Conservation (phyloP, 2,329 filamentous ascomycete species). For the Dactylellina sp. region DNA sequence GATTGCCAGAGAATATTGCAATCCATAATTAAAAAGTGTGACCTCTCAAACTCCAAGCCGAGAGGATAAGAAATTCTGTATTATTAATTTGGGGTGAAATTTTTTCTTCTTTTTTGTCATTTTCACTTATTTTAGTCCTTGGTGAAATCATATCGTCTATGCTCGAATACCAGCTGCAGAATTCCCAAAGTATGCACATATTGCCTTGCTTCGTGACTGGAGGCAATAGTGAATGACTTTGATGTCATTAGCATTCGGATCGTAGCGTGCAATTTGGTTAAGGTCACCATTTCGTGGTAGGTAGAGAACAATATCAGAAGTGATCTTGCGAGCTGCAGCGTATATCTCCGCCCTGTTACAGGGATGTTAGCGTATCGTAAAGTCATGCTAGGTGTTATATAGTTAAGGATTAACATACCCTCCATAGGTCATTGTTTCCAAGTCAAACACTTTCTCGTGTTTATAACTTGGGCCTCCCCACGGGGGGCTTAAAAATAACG, state of each 20-base stretch:
- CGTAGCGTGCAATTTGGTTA: constrained; percentile 76
- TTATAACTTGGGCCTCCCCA: constrained; percentile 79
- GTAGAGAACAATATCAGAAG: constrained; percentile 76
- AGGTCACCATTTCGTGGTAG: constrained; percentile 87
- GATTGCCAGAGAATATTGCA: neutral
- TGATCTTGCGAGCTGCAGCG: constrained; percentile 68
- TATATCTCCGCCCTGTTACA: constrained; percentile 74
- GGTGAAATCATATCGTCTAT: neutral
- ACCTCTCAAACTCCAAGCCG: neutral
- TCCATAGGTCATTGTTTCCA: constrained; percentile 77
- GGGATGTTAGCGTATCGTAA: constrained; percentile 66
- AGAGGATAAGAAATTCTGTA: neutral
- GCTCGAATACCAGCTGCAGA: constrained; percentile 26
- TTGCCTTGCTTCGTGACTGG: constrained; percentile 40
- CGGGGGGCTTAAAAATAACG: constrained; percentile 70
- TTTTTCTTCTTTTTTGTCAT: no score
- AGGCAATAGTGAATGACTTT: constrained; percentile 91
- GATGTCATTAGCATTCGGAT: constrained; percentile 69
- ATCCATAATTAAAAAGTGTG: neutral
- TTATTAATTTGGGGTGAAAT: no score
- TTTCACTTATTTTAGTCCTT: neutral
- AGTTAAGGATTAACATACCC: constrained; percentile 25
- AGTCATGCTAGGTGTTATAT: neutral
- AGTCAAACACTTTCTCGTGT: constrained; percentile 79
- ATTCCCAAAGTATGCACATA: constrained; percentile 54